phyloP scores from a whole-genome alignment of 2,329 filamentous ascomycete genomes.

The Chrysoporthe puriensis region DNA sequence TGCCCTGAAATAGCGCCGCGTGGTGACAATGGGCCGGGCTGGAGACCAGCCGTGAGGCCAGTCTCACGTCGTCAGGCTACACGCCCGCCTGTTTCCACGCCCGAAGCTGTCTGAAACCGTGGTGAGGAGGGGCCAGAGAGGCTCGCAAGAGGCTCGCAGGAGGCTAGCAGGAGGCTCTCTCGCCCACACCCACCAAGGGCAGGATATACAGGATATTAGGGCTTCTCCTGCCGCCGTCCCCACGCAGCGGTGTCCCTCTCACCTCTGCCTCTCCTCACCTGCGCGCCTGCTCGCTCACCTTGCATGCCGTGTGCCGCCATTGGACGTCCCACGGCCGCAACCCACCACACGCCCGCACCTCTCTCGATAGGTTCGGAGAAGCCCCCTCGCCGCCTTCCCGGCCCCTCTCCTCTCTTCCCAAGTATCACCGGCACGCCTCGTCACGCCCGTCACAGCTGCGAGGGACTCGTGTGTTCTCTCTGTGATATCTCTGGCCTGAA shows the following conservation, averaged over 20 bases:
- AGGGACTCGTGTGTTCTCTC: not conserved
- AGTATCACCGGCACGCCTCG: not conserved
- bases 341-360: too few species aligned
- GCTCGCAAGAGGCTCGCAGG: not conserved
- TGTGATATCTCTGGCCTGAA: not conserved
- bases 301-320: not conserved
- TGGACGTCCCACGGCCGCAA: not conserved
- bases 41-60: not conserved
- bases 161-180: not conserved
- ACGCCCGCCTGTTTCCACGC: not conserved
- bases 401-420: not conserved
- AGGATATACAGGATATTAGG: constrained; percentile 2
- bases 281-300: not conserved
- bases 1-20: constrained; percentile 16
- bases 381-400: too few species aligned
- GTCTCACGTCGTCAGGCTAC: constrained; percentile 2
- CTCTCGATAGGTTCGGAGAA: too few species aligned
- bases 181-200: too few species aligned
- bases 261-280: constrained; percentile 4
- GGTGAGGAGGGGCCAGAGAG: too few species aligned
- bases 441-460: not conserved
- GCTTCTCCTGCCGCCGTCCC: constrained; percentile 4
- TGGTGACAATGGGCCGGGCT: constrained; percentile 3
- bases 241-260: not conserved
- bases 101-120: too few species aligned